Conservation (phyloP, 768 basidiomycete genomes). For the Phlebiopsis flavidoalba region DNA sequence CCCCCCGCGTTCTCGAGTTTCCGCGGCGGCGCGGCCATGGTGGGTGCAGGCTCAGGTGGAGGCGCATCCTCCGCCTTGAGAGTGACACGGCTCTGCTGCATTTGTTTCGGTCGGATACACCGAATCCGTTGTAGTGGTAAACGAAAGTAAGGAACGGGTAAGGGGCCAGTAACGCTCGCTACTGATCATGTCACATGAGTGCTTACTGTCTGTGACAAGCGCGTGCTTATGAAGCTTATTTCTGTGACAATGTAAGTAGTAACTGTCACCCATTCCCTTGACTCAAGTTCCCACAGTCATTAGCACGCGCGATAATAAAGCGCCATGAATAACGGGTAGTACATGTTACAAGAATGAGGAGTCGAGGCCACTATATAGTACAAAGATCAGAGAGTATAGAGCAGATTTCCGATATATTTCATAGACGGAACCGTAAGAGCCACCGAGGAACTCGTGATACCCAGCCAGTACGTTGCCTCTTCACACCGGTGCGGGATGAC, state of each 20-base stretch:
- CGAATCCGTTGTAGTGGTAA: not conserved
- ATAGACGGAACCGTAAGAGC: not conserved
- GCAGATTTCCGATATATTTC: not conserved
- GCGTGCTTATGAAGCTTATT: not conserved
- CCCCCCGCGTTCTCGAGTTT: slow-evolving; percentile 17
- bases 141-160: not conserved
- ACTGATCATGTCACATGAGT: not conserved
- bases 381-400: not conserved
- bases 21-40: slow-evolving; percentile 5
- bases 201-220: not conserved
- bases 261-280: not conserved
- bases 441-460: not conserved
- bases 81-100: not conserved
- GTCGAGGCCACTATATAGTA: not conserved
- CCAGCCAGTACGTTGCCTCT: slow-evolving; percentile 47
- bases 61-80: not conserved
- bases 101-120: not conserved
- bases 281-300: not conserved
- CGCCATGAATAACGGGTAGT: not conserved
- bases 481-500: slow-evolving; percentile 58
- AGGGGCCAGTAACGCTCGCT: not conserved
- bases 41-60: not conserved
- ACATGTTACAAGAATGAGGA: not conserved
- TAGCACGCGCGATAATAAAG: not conserved
- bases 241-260: not conserved